These are phyloP conservation scores for Aspergillus affinis DNA, from an alignment of 495 filamentous ascomycete genomes.

Conservation along the genomic window DNA sequence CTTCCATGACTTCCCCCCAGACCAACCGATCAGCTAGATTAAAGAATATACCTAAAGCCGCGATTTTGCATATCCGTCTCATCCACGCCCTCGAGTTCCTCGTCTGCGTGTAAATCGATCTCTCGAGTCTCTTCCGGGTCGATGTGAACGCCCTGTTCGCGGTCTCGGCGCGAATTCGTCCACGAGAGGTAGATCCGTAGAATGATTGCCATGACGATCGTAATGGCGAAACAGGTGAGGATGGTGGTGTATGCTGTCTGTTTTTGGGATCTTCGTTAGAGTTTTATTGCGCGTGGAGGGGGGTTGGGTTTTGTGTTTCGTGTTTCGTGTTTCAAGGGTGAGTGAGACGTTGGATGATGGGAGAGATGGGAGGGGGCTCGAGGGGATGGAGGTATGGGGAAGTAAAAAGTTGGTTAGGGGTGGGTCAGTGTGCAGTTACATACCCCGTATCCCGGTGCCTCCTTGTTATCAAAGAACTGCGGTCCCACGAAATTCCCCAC, in stretches of 20 bases:
- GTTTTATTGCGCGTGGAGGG: no score
- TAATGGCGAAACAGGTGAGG: slow-evolving; percentile 16
- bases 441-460: slow-evolving; percentile 23
- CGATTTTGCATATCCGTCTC: slow-evolving; percentile 20
- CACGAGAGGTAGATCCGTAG: slow-evolving; percentile 14
- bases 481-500: slow-evolving; percentile 25
- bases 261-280: not conserved
- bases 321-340: no score
- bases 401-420: no score
- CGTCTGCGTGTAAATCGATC: slow-evolving; percentile 13
- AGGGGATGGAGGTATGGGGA: not conserved
- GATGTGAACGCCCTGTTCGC: slow-evolving; percentile 15
- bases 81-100: slow-evolving; percentile 16
- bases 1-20: no score
- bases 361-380: not conserved
- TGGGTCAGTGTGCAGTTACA: no score
- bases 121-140: slow-evolving; percentile 17
- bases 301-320: no score
- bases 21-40: not conserved
- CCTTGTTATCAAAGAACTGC: slow-evolving; percentile 20
- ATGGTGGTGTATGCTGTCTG: slow-evolving; percentile 24
- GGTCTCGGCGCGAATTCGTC: slow-evolving; percentile 12
- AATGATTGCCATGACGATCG: slow-evolving; percentile 9
- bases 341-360: no score
- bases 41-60: slow-evolving; percentile 21